These are phyloP conservation scores for Oemleria cerasiformis DNA, from an alignment of 306 rosid genomes.

Conservation along the genomic window DNA sequence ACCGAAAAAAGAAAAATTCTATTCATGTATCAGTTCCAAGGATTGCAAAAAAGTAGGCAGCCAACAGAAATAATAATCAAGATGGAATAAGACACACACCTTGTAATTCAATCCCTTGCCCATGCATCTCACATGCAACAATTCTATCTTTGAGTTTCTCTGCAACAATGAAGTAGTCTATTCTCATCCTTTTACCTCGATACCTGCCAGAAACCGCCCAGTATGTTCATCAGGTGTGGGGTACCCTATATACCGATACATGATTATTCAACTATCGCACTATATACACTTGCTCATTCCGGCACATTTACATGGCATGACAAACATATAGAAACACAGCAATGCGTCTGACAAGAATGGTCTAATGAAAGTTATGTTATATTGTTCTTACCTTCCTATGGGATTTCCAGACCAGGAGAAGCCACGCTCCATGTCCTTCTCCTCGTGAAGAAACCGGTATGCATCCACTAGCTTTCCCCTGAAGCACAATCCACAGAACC, in stretches of 20 bases:
- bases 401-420: slow-evolving; percentile 99
- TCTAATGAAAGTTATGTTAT: slow-evolving; percentile 1
- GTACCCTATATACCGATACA: background rate
- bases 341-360: background rate
- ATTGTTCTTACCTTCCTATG: slow-evolving; percentile 67
- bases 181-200: slow-evolving; percentile 97
- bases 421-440: slow-evolving; percentile 81
- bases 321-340: background rate
- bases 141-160: slow-evolving; percentile 66
- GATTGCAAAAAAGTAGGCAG: background rate
- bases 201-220: slow-evolving; percentile 55
- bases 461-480: slow-evolving; percentile 96
- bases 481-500: slow-evolving; percentile 28
- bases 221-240: slow-evolving; percentile 21
- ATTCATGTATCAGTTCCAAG: background rate
- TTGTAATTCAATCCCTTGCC: slow-evolving; percentile 81
- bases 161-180: slow-evolving; percentile 76
- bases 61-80: slow-evolving; percentile 1
- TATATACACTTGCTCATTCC: background rate
- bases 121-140: slow-evolving; percentile 80
- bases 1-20: background rate
- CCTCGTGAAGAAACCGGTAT: slow-evolving; percentile 75
- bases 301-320: slow-evolving; percentile 3
- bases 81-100: slow-evolving; percentile 53
- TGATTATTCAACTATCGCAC: slow-evolving; percentile 16